phyloP scores from a whole-genome alignment of 106 monocot species.

The Cymbidium sinense region DNA sequence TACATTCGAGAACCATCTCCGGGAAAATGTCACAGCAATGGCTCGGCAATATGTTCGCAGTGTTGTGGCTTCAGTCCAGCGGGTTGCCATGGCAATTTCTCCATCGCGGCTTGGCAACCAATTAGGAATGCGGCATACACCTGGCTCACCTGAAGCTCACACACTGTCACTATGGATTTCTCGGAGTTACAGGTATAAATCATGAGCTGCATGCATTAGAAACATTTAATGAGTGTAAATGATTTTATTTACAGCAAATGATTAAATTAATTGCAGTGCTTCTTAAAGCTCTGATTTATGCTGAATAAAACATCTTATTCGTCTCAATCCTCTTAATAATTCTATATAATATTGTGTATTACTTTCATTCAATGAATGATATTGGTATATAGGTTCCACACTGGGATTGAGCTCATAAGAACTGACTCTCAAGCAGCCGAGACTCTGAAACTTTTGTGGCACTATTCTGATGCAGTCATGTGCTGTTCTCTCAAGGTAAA shows the following conservation, averaged over 20 bases:
- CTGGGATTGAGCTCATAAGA: slow-evolving; percentile 62
- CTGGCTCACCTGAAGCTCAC: slow-evolving; percentile 60
- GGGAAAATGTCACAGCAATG: slow-evolving; percentile 68
- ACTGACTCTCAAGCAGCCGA: slow-evolving; percentile 33
- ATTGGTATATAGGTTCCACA: slow-evolving; percentile 42
- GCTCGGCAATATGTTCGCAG: slow-evolving; percentile 70
- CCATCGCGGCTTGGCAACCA: slow-evolving; percentile 42
- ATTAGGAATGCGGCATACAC: slow-evolving; percentile 32
- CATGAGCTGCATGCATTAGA: too few species aligned
- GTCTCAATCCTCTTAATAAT: background rate
- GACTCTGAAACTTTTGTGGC: slow-evolving; percentile 61
- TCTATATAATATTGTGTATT: too few species aligned
- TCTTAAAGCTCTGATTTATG: too few species aligned
- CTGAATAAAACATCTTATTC: too few species aligned
- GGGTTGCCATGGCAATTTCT: slow-evolving; percentile 84
- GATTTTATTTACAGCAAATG: too few species aligned
- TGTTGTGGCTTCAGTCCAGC: slow-evolving; percentile 70
- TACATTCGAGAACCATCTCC: slow-evolving; percentile 56
- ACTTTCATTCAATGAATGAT: background rate
- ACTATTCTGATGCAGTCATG: slow-evolving; percentile 73
- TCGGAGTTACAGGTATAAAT: slow-evolving; percentile 41
- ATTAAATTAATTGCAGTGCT: too few species aligned
- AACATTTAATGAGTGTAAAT: too few species aligned
- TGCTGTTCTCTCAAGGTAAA: slow-evolving; percentile 75
- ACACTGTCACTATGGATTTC: slow-evolving; percentile 67